These are phyloP conservation scores for Hyphopichia wangnamkhiaoensis DNA, from an alignment of 1,139 yeast species.

Conservation along the genomic window DNA sequence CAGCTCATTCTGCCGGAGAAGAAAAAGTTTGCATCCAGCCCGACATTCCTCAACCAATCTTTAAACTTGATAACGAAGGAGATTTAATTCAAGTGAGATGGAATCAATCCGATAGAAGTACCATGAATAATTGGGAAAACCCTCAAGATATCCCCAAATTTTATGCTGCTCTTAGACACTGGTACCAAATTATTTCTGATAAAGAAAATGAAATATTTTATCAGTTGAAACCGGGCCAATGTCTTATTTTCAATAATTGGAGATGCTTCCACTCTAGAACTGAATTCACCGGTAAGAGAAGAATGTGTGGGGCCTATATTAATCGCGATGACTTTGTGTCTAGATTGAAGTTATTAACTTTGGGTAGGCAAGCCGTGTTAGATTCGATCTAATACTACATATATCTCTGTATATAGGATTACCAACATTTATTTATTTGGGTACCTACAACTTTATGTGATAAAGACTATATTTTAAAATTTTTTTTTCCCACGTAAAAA, in stretches of 20 bases:
- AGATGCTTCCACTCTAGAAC: conserved; percentile 73
- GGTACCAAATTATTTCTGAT: conserved; percentile 57
- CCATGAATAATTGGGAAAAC: conserved; percentile 58
- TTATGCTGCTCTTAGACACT: conserved; percentile 59
- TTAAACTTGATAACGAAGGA: conserved; percentile 56
- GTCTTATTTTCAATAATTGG: conserved; percentile 76
- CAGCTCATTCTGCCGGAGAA: conserved; percentile 83
- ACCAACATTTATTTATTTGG: no score
- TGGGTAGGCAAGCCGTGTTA: conserved; percentile 54
- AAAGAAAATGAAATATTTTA: conserved; percentile 55
- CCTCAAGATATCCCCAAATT: conserved; percentile 58
- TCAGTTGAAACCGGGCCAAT: conserved; percentile 67
- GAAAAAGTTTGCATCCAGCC: conserved; percentile 67
- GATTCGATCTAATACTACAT: no score
- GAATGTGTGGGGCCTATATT: conserved; percentile 78
- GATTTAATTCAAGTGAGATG: conserved; percentile 67
- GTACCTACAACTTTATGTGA: no score
- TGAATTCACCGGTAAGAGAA: conserved; percentile 66
- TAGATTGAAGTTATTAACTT: conserved; percentile 50
- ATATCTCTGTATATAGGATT: no score
- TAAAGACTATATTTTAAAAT: no score
- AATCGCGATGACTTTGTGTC: conserved; percentile 71
- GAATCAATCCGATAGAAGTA: conserved; percentile 74
- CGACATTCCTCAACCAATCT: conserved; percentile 59
- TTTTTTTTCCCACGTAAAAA: not conserved